These are phyloP conservation scores for Teunomyces stri DNA, from an alignment of 805 yeast species.

Conservation along the genomic window DNA sequence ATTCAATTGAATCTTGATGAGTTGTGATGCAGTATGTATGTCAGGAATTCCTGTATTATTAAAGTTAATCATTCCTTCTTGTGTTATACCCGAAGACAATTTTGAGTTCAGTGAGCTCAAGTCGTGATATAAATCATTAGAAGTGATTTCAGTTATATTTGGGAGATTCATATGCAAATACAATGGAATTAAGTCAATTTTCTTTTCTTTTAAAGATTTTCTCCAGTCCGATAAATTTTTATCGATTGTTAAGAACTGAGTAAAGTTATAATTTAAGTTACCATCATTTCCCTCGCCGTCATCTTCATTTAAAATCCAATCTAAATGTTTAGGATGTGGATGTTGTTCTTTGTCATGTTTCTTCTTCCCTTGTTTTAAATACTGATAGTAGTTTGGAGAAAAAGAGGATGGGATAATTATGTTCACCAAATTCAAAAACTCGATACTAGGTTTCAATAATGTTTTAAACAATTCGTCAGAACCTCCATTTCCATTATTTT, in stretches of 20 bases:
- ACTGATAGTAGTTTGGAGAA: conserved; percentile 45
- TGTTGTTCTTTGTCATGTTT: conserved; percentile 20
- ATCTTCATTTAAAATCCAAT: conserved; percentile 45
- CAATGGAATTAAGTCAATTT: conserved; percentile 17
- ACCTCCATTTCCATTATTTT: conserved; percentile 14
- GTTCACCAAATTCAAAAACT: conserved; percentile 42
- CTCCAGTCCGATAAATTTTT: conserved; percentile 42
- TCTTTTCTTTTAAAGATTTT: conserved; percentile 30
- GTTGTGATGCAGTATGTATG: conserved; percentile 33
- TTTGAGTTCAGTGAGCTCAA: conserved; percentile 15
- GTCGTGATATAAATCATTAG: conserved; percentile 31
- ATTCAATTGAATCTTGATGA: conserved; percentile 43
- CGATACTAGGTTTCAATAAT: conserved; percentile 40
- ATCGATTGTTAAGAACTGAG: conserved; percentile 42
- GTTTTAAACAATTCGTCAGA: conserved; percentile 35
- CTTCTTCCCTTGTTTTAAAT: conserved; percentile 26
- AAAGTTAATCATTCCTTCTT: conserved; percentile 21
- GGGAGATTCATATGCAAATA: conserved; percentile 26
- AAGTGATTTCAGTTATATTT: conserved; percentile 17
- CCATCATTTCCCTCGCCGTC: conserved; percentile 50
- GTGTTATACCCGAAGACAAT: conserved; percentile 10
- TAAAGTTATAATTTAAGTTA: conserved; percentile 43
- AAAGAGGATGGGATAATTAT: conserved; percentile 46
- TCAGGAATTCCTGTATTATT: conserved; percentile 36
- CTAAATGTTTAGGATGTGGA: conserved; percentile 22